Percentiles rank a stretch among this genome's conserved stretches.
phyloP scores from a whole-genome alignment of 768 basidiomycete species.

The Rhodotorula graminis region DNA sequence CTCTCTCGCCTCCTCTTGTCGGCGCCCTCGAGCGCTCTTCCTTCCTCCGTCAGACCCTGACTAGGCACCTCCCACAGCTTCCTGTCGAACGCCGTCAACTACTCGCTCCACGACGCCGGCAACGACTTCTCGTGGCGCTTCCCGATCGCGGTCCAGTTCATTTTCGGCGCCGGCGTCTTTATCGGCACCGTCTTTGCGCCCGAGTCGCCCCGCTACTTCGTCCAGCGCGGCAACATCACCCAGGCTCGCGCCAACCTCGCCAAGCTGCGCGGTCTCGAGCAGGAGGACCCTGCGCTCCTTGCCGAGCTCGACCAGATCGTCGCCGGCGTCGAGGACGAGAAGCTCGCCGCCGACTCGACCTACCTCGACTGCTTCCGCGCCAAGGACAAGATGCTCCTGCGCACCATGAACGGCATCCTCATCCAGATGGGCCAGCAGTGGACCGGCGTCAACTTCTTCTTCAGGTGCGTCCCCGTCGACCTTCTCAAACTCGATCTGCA shows the following conservation, averaged over 20 bases:
- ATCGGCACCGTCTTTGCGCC: conserved; percentile 32
- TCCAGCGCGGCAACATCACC: conserved; percentile 32
- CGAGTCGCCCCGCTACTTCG: conserved; percentile 33
- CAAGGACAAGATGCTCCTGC: conserved; percentile 32
- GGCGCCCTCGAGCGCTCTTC: too few species aligned
- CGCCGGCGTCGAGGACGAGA: conserved; percentile 24
- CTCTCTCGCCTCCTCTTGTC: background rate
- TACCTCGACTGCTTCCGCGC: conserved; percentile 34
- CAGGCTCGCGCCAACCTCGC: conserved; percentile 47
- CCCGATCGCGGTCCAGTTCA: conserved; percentile 29
- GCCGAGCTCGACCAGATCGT: conserved; percentile 43
- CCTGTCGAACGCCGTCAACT: conserved; percentile 49
- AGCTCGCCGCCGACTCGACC: conserved; percentile 14
- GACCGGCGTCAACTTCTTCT: conserved; percentile 25
- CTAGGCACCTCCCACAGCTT: conserved; percentile 53
- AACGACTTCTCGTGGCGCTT: conserved; percentile 34
- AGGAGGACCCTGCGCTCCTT: conserved; percentile 46
- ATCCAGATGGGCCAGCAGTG: conserved; percentile 40
- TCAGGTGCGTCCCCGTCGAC: background rate
- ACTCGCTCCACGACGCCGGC: conserved; percentile 26
- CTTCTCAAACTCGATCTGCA: too few species aligned
- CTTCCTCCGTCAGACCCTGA: too few species aligned
- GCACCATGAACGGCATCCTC: conserved; percentile 35
- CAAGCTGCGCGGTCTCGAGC: conserved; percentile 47
- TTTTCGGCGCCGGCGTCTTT: conserved; percentile 23